Percentiles rank a stretch among this genome's conserved stretches.
phyloP scores from a whole-genome alignment of 768 basidiomycete genomes.

The Lactarius hengduanensis region DNA sequence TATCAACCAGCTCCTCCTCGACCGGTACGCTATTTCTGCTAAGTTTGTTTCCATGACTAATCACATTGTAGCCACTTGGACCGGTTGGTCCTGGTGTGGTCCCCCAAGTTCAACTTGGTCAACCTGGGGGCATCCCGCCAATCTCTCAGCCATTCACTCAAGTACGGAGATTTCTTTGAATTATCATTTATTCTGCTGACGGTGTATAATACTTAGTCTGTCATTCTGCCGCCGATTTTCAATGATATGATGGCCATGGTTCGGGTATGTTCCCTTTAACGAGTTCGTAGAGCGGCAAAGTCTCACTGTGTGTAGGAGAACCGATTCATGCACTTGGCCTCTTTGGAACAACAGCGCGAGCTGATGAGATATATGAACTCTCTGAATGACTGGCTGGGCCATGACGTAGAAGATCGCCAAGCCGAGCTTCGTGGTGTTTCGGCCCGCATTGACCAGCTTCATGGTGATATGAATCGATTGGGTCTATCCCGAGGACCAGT shows the following conservation, averaged over 20 bases:
- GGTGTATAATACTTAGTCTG: conserved; percentile 43
- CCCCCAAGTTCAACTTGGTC: not conserved
- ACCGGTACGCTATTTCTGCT: not conserved
- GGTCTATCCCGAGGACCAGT: conserved; percentile 12
- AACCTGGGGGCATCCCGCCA: not conserved
- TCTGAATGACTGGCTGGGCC: conserved; percentile 76
- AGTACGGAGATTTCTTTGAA: conserved; percentile 27
- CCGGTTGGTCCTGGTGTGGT: not conserved
- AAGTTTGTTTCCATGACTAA: not conserved
- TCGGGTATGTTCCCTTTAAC: conserved; percentile 45
- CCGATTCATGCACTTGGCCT: conserved; percentile 67
- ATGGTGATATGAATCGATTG: conserved; percentile 46
- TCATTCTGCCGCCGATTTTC: conserved; percentile 59
- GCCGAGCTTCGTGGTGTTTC: conserved; percentile 65
- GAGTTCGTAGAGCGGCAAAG: conserved; percentile 4
- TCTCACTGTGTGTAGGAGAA: conserved; percentile 55
- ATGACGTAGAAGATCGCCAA: conserved; percentile 78
- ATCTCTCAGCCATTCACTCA: conserved; percentile 24
- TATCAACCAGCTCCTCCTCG: conserved; percentile 3
- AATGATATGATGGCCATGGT: conserved; percentile 69
- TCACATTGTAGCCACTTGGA: conserved; percentile 4
- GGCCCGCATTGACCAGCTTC: conserved; percentile 54
- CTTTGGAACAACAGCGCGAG: conserved; percentile 76
- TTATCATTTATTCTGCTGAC: not conserved
- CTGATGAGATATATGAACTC: conserved; percentile 76